Conservation (phyloP, 208 protist species). For the Leishmania lainsoni region DNA sequence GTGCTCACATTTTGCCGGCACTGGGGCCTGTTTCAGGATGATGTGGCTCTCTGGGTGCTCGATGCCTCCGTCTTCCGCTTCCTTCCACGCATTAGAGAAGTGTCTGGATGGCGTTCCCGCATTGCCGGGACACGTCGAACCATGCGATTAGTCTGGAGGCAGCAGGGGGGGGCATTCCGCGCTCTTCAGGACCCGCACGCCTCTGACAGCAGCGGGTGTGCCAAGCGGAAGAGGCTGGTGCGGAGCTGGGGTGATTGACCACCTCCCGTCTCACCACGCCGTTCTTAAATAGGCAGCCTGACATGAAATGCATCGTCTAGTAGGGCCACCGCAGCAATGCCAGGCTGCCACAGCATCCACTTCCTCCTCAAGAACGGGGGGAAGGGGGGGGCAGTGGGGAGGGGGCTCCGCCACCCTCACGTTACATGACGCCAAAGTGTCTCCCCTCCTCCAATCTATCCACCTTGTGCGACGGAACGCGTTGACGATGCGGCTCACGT, state of each 20-base stretch:
- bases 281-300: too few relatives aligned
- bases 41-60: too few relatives aligned
- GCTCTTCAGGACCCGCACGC: neutral
- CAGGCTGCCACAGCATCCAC: neutral
- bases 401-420: neutral
- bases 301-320: neutral
- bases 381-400: too few relatives aligned
- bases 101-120: too few relatives aligned
- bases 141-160: too few relatives aligned
- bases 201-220: neutral
- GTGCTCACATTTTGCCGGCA: too few relatives aligned
- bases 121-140: too few relatives aligned
- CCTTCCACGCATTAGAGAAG: too few relatives aligned
- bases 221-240: too few relatives aligned
- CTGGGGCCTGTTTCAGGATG: too few relatives aligned
- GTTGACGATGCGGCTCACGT: conserved; percentile 48
- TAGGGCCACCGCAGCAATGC: neutral
- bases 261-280: neutral
- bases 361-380: neutral
- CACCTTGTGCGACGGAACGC: conserved; percentile 56
- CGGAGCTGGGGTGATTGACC: neutral
- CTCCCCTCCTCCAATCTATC: conserved; percentile 28
- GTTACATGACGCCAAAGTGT: neutral
- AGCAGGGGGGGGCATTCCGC: neutral
- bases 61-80: too few relatives aligned